These are phyloP conservation scores for Ogataea kodamae DNA, from an alignment of 805 yeast species.

Conservation along the genomic window DNA sequence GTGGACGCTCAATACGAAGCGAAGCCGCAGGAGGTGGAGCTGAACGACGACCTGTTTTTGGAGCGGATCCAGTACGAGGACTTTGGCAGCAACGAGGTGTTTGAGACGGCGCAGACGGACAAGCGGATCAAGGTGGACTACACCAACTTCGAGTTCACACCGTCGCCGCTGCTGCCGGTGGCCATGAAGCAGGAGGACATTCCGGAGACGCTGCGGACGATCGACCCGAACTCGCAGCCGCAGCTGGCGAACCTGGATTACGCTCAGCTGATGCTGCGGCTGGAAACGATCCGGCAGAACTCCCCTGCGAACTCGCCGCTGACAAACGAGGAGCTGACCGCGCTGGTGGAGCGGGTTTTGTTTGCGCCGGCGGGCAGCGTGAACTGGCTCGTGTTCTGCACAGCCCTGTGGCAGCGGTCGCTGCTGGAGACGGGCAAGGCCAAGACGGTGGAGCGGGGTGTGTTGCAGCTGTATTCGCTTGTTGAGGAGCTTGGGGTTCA, in stretches of 20 bases:
- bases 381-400: slow-evolving; percentile 75
- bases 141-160: slow-evolving; percentile 15
- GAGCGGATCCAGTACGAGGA: slow-evolving; percentile 73
- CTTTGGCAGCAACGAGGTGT: slow-evolving; percentile 45
- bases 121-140: slow-evolving; percentile 43
- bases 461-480: slow-evolving; percentile 85
- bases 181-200: slow-evolving; percentile 60
- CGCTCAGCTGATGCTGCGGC: slow-evolving; percentile 68
- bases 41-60: slow-evolving; percentile 73
- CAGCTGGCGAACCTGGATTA: slow-evolving; percentile 63
- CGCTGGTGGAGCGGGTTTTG: slow-evolving; percentile 70
- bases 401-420: slow-evolving; percentile 89
- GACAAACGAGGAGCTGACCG: slow-evolving; percentile 78
- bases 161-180: slow-evolving; percentile 52
- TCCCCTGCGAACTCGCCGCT: slow-evolving; percentile 70
- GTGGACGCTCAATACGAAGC: slow-evolving; percentile 20
- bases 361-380: slow-evolving; percentile 44
- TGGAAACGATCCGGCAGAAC: slow-evolving; percentile 59
- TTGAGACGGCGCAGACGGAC: slow-evolving; percentile 33
- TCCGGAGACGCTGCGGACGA: slow-evolving; percentile 45
- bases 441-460: slow-evolving; percentile 89
- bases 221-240: slow-evolving; percentile 87
- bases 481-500: slow-evolving; percentile 83
- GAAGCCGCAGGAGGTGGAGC: slow-evolving; percentile 53
- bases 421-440: slow-evolving; percentile 74